These are phyloP conservation scores for Microdochium nivale DNA, from an alignment of 2,329 filamentous ascomycete genomes.

Conservation along the genomic window DNA sequence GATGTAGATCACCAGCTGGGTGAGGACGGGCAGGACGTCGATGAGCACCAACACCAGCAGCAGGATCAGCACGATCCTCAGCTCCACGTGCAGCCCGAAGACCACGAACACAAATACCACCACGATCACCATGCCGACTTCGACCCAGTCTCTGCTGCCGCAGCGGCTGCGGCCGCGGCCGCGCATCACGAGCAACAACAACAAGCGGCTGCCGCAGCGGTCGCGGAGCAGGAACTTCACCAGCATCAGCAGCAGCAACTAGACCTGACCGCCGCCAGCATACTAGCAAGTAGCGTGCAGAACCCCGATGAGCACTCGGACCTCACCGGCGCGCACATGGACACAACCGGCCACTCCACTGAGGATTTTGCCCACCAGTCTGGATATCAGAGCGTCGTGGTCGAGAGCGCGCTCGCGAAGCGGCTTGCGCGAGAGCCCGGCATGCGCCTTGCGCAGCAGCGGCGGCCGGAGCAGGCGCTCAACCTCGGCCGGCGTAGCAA, in stretches of 20 bases:
- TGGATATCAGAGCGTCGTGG: slow-evolving; percentile 36
- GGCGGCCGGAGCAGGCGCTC: slow-evolving; percentile 42
- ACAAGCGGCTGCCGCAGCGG: slow-evolving; percentile 3
- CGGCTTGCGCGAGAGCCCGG: slow-evolving; percentile 40
- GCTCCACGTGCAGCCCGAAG: slow-evolving; percentile 8
- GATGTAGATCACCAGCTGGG: slow-evolving; percentile 3
- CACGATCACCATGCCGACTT: slow-evolving; percentile 13
- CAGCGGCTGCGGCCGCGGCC: slow-evolving; percentile 17
- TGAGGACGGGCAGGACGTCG: slow-evolving; percentile 1
- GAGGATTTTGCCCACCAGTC: slow-evolving; percentile 36
- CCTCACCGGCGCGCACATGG: slow-evolving; percentile 12
- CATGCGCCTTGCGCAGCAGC: slow-evolving; percentile 40
- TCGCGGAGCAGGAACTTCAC: slow-evolving; percentile 10
- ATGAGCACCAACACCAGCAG: slow-evolving; percentile 5
- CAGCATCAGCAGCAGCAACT: slow-evolving; percentile 20
- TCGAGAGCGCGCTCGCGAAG: slow-evolving; percentile 47
- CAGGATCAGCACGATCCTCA: slow-evolving; percentile 7
- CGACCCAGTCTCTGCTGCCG: slow-evolving; percentile 21
- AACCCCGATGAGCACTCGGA: slow-evolving; percentile 19
- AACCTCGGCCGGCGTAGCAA: slow-evolving; percentile 51
- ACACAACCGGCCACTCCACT: slow-evolving; percentile 24
- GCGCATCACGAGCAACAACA: slow-evolving; percentile 18
- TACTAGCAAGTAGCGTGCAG: slow-evolving; percentile 20
- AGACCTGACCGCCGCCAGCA: slow-evolving; percentile 20
- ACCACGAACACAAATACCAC: slow-evolving; percentile 11